Evolutionary conservation across 148 eudicot species (phyloP), one percentile per base, ranked within the genome.

Genomic region (Rhododendron henanense): DNA sequence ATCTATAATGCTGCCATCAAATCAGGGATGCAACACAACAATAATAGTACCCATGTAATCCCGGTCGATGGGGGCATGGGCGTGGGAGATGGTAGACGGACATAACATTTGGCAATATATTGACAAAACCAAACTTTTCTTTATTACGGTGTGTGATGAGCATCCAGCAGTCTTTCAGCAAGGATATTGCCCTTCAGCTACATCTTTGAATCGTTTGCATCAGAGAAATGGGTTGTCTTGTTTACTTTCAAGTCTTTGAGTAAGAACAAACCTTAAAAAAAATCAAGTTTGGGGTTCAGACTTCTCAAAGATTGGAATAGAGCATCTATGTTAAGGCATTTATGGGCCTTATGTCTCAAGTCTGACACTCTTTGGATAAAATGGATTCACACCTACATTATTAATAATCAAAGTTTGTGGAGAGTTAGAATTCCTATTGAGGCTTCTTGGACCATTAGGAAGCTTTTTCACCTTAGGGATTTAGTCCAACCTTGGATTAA

Each of bases 221-320:
- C 33, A 37, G 44, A 10, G 31, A 59, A 41, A 82, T 61, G 19
- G 37, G 45, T 61, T 39, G 35, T 25, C 5, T 45, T 18, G 11
- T 83, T 83, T 71, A 8, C 19, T 83, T 69, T 48, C 59, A 25
- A 83, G 44, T 83, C 85, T 31, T 23, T 47, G 78, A 28, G 78
- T 15, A 69, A 83, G 85, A 47, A 69, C 85, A 13, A 69, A 83
- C 61, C 78, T 83, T 48, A 44, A 31, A 45, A 45, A 28, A 28
- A 28, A 28, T 28, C 28, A 28, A 28, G 28, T 28, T 28, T 28
- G 28, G 28, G 28, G 28, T 28, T 28, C 28, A 28, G 28, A 28
- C 28, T 28, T 28, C 28, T 28, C 28, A 28, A 28, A 28, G 28
- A 28, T 28, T 28, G 28, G 28, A 28, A 28, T 28, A 28, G 28